phyloP scores from a whole-genome alignment of 139 green algal genomes.

The Volvox africanus region DNA sequence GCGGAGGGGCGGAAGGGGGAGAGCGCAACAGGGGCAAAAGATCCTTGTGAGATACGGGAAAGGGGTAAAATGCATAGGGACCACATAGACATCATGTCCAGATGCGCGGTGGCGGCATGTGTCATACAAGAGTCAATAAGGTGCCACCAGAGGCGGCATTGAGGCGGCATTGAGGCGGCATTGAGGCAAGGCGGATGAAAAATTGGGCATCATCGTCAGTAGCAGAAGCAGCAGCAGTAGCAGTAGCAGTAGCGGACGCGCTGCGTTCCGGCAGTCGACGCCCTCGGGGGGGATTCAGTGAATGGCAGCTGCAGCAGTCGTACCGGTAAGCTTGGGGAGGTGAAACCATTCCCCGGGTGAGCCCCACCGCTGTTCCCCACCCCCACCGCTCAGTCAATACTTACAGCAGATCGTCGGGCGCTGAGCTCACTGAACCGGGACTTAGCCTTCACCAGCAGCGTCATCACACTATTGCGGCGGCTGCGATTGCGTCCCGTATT shows the following conservation, averaged over 20 bases:
- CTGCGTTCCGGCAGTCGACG: neutral
- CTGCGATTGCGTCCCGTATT: neutral
- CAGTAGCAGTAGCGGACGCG: neutral
- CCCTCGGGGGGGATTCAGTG: no score
- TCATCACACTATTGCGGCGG: conserved; percentile 41
- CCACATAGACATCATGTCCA: no score
- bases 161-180: no score
- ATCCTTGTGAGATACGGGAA: no score
- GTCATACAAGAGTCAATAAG: no score
- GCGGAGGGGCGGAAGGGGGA: neutral
- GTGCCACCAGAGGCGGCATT: no score
- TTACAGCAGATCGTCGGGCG: neutral
- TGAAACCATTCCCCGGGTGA: neutral
- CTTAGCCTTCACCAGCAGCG: conserved; percentile 1
- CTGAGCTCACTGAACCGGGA: conserved; percentile 1
- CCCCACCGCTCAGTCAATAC: conserved; percentile 12
- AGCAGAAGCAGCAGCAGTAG: neutral
- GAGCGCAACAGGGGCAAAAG: no score
- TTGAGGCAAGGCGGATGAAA: no score
- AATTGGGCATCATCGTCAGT: neutral
- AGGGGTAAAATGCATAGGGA: no score
- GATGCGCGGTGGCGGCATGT: no score
- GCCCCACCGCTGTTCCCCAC: neutral
- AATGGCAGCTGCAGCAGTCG: no score
- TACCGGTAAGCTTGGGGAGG: no score